Conservation (phyloP, 2,329 filamentous ascomycete genomes). For the Thermoascus crustaceus region DNA sequence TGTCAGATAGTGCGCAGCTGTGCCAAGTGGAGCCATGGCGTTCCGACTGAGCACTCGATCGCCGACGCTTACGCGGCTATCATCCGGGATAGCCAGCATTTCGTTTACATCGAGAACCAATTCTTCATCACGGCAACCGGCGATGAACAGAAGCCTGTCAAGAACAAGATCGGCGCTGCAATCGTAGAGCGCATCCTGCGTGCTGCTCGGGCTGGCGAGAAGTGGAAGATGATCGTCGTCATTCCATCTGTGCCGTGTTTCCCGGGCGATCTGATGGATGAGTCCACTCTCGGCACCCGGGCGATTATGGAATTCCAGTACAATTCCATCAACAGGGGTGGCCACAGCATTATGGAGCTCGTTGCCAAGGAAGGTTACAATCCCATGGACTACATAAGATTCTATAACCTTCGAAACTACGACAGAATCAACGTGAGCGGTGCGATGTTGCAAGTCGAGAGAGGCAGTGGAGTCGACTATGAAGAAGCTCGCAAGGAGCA, state of each 20-base stretch:
- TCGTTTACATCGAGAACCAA: conserved; percentile 96
- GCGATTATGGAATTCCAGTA: conserved; percentile 99
- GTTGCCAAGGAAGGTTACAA: conserved; percentile 69
- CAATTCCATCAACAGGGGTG: conserved; percentile 87
- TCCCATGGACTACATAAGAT: conserved; percentile 73
- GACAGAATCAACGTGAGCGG: conserved; percentile 65
- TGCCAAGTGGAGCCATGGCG: conserved; percentile 93
- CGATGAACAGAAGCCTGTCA: conserved; percentile 72
- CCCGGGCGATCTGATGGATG: conserved; percentile 76
- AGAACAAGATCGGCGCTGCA: conserved; percentile 82
- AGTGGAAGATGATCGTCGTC: conserved; percentile 82
- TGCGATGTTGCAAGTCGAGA: conserved; percentile 29
- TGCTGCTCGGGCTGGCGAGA: conserved; percentile 71
- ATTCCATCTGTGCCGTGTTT: conserved; percentile 92
- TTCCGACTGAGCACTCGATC: conserved; percentile 74
- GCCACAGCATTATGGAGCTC: conserved; percentile 80
- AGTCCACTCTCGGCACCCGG: conserved; percentile 74
- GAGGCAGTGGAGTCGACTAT: conserved; percentile 37
- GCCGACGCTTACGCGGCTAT: conserved; percentile 75
- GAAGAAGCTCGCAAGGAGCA: conserved; percentile 37
- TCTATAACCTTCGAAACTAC: conserved; percentile 91
- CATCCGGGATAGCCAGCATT: conserved; percentile 82
- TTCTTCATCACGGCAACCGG: conserved; percentile 97
- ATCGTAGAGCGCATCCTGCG: conserved; percentile 85
- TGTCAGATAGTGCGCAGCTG: conserved; percentile 61